phyloP scores from a whole-genome alignment of 2,329 filamentous ascomycete species.

The Chalaropsis ovoidea region DNA sequence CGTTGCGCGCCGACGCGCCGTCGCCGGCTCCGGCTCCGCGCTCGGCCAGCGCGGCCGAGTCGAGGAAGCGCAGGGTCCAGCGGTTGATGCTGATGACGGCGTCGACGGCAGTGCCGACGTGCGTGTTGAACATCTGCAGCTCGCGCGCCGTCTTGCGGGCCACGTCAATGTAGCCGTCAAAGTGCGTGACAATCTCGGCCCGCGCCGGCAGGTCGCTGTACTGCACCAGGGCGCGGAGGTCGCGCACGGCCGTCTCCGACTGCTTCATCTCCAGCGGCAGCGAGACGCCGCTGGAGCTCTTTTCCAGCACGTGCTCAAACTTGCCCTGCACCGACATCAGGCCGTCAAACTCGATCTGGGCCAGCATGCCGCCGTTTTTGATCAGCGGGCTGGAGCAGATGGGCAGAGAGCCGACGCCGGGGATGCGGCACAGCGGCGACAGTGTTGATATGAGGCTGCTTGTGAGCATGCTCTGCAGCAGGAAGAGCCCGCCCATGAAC shows the following conservation, averaged over 20 bases:
- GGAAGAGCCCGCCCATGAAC: conserved; percentile 47
- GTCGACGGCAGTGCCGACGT: conserved; percentile 64
- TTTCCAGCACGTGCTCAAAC: conserved; percentile 65
- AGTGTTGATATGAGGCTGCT: conserved; percentile 51
- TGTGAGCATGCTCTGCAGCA: conserved; percentile 53
- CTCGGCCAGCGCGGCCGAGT: conserved; percentile 39
- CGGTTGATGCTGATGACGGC: conserved; percentile 63
- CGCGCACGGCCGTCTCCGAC: conserved; percentile 62
- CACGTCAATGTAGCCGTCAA: conserved; percentile 64
- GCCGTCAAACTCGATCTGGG: conserved; percentile 56
- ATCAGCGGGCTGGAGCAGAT: conserved; percentile 27
- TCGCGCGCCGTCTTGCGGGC: conserved; percentile 55
- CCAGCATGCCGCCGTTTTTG: conserved; percentile 28
- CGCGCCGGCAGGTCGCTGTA: conserved; percentile 58
- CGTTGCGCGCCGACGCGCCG: conserved; percentile 28
- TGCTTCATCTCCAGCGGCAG: conserved; percentile 71
- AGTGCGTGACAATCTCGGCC: conserved; percentile 63
- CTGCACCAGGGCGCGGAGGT: conserved; percentile 60
- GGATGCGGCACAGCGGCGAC: conserved; percentile 59
- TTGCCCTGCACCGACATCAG: conserved; percentile 64
- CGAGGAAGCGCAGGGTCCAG: conserved; percentile 61
- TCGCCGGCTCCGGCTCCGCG: conserved; percentile 38
- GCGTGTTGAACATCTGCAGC: conserved; percentile 64
- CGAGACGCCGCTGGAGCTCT: conserved; percentile 53
- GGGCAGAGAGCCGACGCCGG: conserved; percentile 42